phyloP scores from a whole-genome alignment of 2,329 filamentous ascomycete genomes.

The Didymella exigua region DNA sequence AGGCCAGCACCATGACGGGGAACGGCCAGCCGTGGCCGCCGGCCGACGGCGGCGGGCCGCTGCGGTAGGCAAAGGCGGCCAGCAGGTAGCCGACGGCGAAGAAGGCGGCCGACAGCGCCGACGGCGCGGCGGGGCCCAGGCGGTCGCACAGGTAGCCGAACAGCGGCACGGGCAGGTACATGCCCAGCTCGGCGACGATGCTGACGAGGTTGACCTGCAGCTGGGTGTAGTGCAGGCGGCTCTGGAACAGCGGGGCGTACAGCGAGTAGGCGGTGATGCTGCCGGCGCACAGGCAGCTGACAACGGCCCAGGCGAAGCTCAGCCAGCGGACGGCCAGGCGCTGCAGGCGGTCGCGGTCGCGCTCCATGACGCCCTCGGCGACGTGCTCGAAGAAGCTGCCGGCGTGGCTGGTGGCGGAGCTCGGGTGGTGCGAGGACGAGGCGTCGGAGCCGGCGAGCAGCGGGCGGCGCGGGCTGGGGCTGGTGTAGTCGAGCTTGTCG shows the following conservation, averaged over 20 bases:
- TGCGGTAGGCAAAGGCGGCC: conserved; percentile 77
- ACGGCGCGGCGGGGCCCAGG: conserved; percentile 77
- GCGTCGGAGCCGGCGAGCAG: conserved; percentile 47
- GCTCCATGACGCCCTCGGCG: conserved; percentile 64
- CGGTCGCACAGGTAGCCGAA: conserved; percentile 93
- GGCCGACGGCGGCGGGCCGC: conserved; percentile 59
- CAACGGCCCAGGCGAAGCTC: conserved; percentile 65
- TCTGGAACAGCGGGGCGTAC: conserved; percentile 89
- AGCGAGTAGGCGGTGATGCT: conserved; percentile 93
- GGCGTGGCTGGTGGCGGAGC: conserved; percentile 54
- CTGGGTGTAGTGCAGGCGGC: conserved; percentile 84
- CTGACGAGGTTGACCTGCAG: conserved; percentile 89
- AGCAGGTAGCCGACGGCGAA: conserved; percentile 84
- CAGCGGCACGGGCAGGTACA: conserved; percentile 90
- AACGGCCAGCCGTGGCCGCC: conserved; percentile 71
- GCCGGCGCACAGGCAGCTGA: conserved; percentile 78
- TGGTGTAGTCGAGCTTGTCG: conserved; percentile 58
- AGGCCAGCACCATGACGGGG: conserved; percentile 81
- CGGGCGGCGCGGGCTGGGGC: conserved; percentile 46
- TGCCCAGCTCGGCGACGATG: conserved; percentile 82
- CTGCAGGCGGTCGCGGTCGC: conserved; percentile 61
- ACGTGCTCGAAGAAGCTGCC: conserved; percentile 65
- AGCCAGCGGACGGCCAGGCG: conserved; percentile 59
- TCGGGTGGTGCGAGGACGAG: conserved; percentile 41
- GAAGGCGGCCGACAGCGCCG: conserved; percentile 71